Conservation (phyloP, 169 alveolate species). For the Plasmodium malariae region DNA sequence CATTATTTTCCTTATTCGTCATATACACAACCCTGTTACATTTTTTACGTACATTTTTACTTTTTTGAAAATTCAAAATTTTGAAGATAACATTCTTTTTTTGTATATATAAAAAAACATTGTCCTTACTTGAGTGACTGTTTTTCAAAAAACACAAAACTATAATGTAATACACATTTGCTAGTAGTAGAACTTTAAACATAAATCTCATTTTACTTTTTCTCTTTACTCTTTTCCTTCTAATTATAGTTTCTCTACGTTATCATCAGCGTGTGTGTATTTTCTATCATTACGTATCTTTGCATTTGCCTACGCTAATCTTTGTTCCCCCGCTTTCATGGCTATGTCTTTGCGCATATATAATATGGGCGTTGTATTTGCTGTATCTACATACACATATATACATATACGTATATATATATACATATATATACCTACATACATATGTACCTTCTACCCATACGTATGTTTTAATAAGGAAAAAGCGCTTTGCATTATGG, state of each 20-base stretch:
- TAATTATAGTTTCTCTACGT: not conserved
- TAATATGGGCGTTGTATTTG: too few relatives aligned
- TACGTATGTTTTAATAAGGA: too few relatives aligned
- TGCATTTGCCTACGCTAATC: too few relatives aligned
- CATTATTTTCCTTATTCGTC: constrained; percentile 7
- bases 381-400: too few relatives aligned
- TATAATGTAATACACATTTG: constrained; percentile 22
- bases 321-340: too few relatives aligned
- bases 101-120: constrained; percentile 2
- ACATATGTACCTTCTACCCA: too few relatives aligned
- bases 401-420: too few relatives aligned
- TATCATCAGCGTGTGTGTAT: not conserved
- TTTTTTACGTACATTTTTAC: constrained; percentile 18
- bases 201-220: constrained; percentile 45
- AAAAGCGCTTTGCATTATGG: too few relatives aligned
- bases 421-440: too few relatives aligned
- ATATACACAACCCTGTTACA: constrained; percentile 26
- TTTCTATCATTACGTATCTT: too few relatives aligned
- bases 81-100: constrained; percentile 17
- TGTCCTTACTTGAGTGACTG: not conserved
- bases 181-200: constrained; percentile 33
- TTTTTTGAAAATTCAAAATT: constrained; percentile 9
- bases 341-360: too few relatives aligned
- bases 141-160: constrained; percentile 25
- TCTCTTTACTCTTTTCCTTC: not conserved